phyloP scores from a whole-genome alignment of 1,284 basidiomycete species.

The Apiotrichum sp. region DNA sequence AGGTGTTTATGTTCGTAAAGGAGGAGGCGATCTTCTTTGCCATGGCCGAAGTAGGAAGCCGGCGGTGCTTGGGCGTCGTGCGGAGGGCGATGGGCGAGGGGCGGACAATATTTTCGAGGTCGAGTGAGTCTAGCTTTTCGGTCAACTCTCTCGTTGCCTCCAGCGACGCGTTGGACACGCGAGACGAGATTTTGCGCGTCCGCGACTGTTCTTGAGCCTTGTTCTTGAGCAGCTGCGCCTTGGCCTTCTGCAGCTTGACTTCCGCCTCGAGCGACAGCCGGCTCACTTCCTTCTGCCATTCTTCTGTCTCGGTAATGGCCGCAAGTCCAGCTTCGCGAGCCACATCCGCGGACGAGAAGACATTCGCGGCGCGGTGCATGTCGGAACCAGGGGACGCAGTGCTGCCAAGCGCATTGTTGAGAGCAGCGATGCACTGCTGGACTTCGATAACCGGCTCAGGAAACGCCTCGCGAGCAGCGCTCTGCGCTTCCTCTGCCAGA shows the following conservation, averaged over 20 bases:
- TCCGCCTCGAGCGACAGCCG: conserved; percentile 3
- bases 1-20: conserved; percentile 19
- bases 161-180: background rate
- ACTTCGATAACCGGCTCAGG: background rate
- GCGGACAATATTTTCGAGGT: conserved; percentile 14
- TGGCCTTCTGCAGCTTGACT: background rate
- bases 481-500: background rate
- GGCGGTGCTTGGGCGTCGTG: conserved; percentile 11
- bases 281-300: conserved; percentile 8
- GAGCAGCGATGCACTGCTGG: conserved; percentile 2
- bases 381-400: background rate
- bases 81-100: conserved; percentile 8
- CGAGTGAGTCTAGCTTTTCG: conserved; percentile 22
- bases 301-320: conserved; percentile 2
- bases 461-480: background rate
- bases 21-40: conserved; percentile 6
- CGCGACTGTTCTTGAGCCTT: background rate
- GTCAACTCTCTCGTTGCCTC: conserved; percentile 12
- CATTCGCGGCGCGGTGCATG: conserved; percentile 8
- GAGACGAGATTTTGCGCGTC: too few relatives aligned
- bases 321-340: conserved; percentile 11
- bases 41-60: conserved; percentile 15
- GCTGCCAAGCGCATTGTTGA: conserved; percentile 9
- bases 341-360: conserved; percentile 13
- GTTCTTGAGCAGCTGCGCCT: background rate